A percentile compares a stretch with the other conserved stretches of the same genome.
phyloP scores from a whole-genome alignment of 1,284 basidiomycete species.

The Rhodofomes roseus region DNA sequence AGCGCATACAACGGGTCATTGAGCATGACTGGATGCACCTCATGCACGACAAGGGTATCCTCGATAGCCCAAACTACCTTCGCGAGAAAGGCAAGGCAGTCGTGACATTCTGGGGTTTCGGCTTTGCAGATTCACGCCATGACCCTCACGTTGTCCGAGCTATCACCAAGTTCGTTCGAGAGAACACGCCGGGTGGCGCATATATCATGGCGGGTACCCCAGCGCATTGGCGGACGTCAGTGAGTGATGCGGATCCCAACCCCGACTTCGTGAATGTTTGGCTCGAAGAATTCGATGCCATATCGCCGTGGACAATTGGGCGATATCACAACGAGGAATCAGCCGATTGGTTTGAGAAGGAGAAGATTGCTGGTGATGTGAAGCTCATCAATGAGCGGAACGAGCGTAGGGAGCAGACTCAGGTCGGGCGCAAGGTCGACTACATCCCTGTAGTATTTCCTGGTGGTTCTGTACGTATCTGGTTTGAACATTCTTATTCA shows the following conservation, averaged over 20 bases:
- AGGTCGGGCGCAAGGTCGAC: slow-evolving; percentile 50
- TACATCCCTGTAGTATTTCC: slow-evolving; percentile 75
- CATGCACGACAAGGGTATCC: slow-evolving; percentile 49
- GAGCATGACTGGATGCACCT: slow-evolving; percentile 71
- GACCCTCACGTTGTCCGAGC: slow-evolving; percentile 54
- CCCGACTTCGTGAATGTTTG: slow-evolving; percentile 61
- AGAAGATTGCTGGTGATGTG: slow-evolving; percentile 57
- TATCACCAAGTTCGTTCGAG: slow-evolving; percentile 52
- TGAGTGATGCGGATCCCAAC: slow-evolving; percentile 61
- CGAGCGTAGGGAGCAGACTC: slow-evolving; percentile 29
- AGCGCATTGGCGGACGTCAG: slow-evolving; percentile 65
- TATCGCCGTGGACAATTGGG: slow-evolving; percentile 76
- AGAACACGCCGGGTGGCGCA: slow-evolving; percentile 61
- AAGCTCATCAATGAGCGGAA: slow-evolving; percentile 52
- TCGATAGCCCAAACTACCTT: slow-evolving; percentile 70
- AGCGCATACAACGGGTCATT: slow-evolving; percentile 54
- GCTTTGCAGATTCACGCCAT: slow-evolving; percentile 59
- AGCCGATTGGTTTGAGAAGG: slow-evolving; percentile 55
- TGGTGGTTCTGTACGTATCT: slow-evolving; percentile 60
- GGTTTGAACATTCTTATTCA: background rate
- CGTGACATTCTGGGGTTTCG: slow-evolving; percentile 70
- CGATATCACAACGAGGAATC: slow-evolving; percentile 53
- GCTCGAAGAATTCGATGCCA: slow-evolving; percentile 69
- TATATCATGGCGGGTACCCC: slow-evolving; percentile 70
- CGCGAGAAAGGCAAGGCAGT: slow-evolving; percentile 64